Evolutionary conservation across 306 rosid species (phyloP), one percentile per base, ranked within the genome.

Genomic region (Malus sylvestris): DNA sequence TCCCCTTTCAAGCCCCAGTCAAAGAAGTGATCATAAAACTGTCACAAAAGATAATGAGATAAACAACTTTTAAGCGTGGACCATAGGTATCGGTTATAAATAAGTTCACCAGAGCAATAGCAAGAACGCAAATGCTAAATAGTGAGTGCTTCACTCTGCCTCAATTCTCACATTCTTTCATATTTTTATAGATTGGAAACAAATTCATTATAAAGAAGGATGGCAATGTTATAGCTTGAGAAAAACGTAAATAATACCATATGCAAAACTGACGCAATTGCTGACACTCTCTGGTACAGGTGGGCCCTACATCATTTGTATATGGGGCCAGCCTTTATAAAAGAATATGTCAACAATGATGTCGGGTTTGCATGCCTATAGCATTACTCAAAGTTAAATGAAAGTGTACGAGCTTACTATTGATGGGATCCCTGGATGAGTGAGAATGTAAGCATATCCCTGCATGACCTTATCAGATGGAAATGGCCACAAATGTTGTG

Each of bases 381-480:
- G 53, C 53, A 2, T 4, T 49, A 5, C 53, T 49, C 19, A 49
- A 49, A 49, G 10, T 45, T 5, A 13, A 7, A 53, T 51, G 4
- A 59, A 40, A 63, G 44, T 16, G 35, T 69, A n/a, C 55, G 19
- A 57, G 51, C 65, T 67, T 88, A 89, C 93, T 27, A 89, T 86
- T 59, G 85, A 38, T 23, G 97, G 88, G 33, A 79, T 87, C 11
- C 92, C 87, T 5, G 92, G 91, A 79, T 91, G 97, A 57, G 92
- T 91, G n/a, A 91, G 88, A 83, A 89, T 89, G 53, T 91, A 89
- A 30, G 87, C 91, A 78, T 91, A 89, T 71, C 94, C 97, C 45
- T 68, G 91, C 30, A 87, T 87, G 79, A 87, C 89, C 86, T 91
- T 91, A 4, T 82, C 89, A 38, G 87, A 79, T n/a, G 97, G 97